Evolutionary conservation across 2,329 filamentous ascomycete species (phyloP), one percentile per base, ranked within the genome.

Genomic region (Thermomyces lanuginosus): DNA sequence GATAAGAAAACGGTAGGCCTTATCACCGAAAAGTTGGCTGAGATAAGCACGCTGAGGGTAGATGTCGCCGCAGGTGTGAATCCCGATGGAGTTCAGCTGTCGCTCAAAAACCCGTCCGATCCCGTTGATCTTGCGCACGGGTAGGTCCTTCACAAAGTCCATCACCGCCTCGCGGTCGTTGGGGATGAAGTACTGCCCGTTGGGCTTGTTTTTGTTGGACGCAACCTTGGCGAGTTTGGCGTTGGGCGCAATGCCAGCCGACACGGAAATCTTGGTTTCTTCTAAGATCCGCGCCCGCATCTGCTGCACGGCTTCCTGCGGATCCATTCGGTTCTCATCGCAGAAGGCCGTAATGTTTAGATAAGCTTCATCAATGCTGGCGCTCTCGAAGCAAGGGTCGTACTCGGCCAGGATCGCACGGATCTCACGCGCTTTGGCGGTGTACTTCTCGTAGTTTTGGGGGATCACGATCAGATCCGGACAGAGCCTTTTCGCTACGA

Each of bases 321-420:
- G 75, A 0, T 54, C 60, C 46, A 86, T 63, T 7, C 66, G 45
- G 35, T 84, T 73, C 17, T 72, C 66, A 7, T 57, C 40, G 44
- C 86, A 92, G 46, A 92, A 95, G 26, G 74, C 61, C 1, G 89
- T 95, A 32, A 98, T 79, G 42, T 98, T 95, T 15, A 98, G 61
- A 46, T 93, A 98, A 1, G 89, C 89, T 51, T 98, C 89, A 41
- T 98, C 89, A 37, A 92, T 84, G 46, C 83, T 92, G 1, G 86
- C 82, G 41, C 79, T 91, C 49, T 95, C 82, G 40, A 92, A 98
- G 1, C 79, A 66, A 0, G 81, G 70, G 43, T 98, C 89, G 44
- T 95, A 98, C n/a, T 76, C 64, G 7, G 71, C 76, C 9, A 98
- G 60, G 1, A 98, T 70, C 21, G 75, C 68, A 7, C 86, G 71